Base-by-base conservation (phyloP, 371 early-diverging fungal species). In the Actinomortierella ambigua region DNA sequence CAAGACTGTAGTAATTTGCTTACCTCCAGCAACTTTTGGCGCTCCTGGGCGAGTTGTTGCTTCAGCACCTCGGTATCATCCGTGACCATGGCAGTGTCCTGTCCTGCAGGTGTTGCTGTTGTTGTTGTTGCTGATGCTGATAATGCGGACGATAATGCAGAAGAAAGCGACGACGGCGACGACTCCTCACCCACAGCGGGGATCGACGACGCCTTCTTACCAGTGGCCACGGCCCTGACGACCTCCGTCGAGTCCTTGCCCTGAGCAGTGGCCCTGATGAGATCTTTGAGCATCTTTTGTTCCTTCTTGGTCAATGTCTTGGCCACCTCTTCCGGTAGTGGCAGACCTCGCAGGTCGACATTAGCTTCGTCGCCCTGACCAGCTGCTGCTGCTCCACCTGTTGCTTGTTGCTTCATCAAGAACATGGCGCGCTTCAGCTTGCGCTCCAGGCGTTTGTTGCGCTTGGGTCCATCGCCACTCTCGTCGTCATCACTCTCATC, bases 401-500 rank as follows among this genome's bases (percentile, higher is more conserved):
- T 20, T 1, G 29, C 5, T 7, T 41, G 15, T 2, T 47, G 34
- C 34, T 24, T 47, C 46, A 44, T 34, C 44, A 9, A 6, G 34
- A 34, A 34, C 34, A 34, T 34, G 15, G 75, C 67, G 43, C 43
- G 55, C 50, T 73, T 73, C 51, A 67, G 66, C 64, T 73, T 73
- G 28, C 75, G 34, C 28, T 73, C 68, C 57, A 73, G 40, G 4
- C 75, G 63, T 63, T 73, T 73, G 55, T 73, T 67, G 9, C 75
- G 47, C 58, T 73, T 73, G 58, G 62, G 47, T 39, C 40, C 44
- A 40, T 48, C 48, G 0, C 28, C 34, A 28, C n/a, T 26, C 22
- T 28, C 52, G 6, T 43, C 50, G 23, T 55, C 55, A 2, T 48
- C 24, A 43, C 57, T 65, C 23, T 54, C 57, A 0, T 52, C 57